phyloP scores from a whole-genome alignment of 2,329 filamentous ascomycete species.

The Alternaria panax region DNA sequence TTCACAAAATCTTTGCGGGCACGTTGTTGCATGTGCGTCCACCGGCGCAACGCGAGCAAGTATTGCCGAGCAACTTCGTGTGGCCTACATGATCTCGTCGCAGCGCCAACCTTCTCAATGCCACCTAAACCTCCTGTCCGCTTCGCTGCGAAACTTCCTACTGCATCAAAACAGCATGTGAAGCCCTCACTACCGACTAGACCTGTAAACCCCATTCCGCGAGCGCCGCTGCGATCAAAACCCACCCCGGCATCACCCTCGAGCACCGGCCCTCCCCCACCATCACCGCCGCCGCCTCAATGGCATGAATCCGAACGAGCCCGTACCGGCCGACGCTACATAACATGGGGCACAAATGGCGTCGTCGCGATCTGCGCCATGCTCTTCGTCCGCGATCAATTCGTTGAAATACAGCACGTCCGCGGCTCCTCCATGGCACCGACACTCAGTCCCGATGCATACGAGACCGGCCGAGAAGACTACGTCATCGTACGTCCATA shows the following conservation, averaged over 20 bases:
- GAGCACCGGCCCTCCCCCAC: conserved; percentile 6
- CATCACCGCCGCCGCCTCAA: conserved; percentile 10
- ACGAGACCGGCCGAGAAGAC: conserved; percentile 51
- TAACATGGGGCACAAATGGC: conserved; percentile 23
- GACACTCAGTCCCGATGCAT: conserved; percentile 52
- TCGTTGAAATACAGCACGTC: conserved; percentile 49
- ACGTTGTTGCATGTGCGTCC: background rate
- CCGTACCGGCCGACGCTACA: conserved; percentile 16
- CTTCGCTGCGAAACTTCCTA: conserved; percentile 14
- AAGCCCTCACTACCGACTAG: background rate
- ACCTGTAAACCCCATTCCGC: conserved; percentile 5
- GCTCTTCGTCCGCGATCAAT: conserved; percentile 52
- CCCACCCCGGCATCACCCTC: conserved; percentile 4
- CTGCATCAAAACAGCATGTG: conserved; percentile 7
- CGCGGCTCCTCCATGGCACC: conserved; percentile 56
- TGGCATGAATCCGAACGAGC: conserved; percentile 14
- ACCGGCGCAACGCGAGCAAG: conserved; percentile 11
- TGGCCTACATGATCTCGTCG: background rate
- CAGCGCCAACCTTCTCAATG: conserved; percentile 18
- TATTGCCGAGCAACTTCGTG: conserved; percentile 12
- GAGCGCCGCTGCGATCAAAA: conserved; percentile 6
- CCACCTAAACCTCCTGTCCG: conserved; percentile 36
- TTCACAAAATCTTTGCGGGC: background rate
- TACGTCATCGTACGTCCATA: conserved; percentile 47
- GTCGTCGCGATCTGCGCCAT: conserved; percentile 24